Evolutionary conservation across 148 eudicot species (phyloP), one percentile per base, ranked within the genome.

Genomic region (Hydrangea macrophylla): DNA sequence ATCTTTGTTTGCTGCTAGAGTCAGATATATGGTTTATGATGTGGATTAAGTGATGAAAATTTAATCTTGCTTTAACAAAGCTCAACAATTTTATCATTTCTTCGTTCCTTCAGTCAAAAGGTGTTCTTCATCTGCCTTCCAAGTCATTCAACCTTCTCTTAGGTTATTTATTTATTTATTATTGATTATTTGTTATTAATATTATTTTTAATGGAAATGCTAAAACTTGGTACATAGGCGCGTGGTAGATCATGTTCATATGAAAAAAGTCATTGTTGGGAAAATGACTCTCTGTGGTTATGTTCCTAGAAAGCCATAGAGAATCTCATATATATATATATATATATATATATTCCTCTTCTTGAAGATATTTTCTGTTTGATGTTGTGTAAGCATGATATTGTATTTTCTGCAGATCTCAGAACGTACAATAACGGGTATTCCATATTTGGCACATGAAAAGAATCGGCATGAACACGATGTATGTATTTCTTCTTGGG

Each of bases 391-490:
- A 55, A 22, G 35, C 25, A 44, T 53, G 30, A 68, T 18, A 27
- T 55, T 83, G 25, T 25, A 27, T 74, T 31, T 15, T 77, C 50
- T 75, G 71, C 85, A 93, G 98, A 73, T 90, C 37, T 74, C 86
- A 22, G 85, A 80, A 68, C 95, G 71, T 57, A 77, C 75, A 27
- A 69, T 81, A 36, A 65, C 78, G 35, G 73, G 68, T 58, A 83
- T 93, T 64, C 98, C 98, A 20, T 22, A 60, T 48, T 27, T 73
- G 73, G 88, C 82, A 24, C 98, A 93, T 77, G 96, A 90, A 79
- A 84, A 72, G 65, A 93, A 93, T 78, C 85, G 75, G 51, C 86
- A 80, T 62, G 98, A 88, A 79, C 98, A 89, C 68, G 86, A 81
- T 67, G 96, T 93, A 74, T 25, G 87, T 24, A 55, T 33, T 10